Base-by-base conservation (phyloP, 352 stramenopile species). In the Bremia lactucae region DNA sequence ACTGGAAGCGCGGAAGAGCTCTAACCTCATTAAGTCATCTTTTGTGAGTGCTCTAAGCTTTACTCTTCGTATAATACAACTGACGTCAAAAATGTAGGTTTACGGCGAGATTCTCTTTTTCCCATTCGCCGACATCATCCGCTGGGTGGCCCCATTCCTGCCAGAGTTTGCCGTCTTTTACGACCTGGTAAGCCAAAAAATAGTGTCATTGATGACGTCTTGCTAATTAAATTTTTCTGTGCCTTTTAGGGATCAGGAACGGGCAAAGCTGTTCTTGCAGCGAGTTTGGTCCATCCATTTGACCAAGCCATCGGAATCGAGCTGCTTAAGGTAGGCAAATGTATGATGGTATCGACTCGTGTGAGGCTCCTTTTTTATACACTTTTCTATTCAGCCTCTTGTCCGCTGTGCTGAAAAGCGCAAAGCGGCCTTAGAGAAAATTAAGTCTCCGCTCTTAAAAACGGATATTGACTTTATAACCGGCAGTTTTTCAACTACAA, bases 61-160 rank as follows among this genome's bases (percentile, higher is more conserved):
- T 16, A 4, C 35, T 14, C 14, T 43, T 10, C 1, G 24, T 42
- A 29, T 19, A 14, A 21, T 36, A 6, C 9, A 31, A 36, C 26
- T 13, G 14, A 23, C 36, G 14, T 7, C 14, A n/a, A 31, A 24
- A 33, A 8, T 20, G 25, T 48, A 92, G 79, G 71, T 89, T 31
- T 92, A 90, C 34, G 80, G 80, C 13, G 80, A 92, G 48, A 87
- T 92, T 36, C 28, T 73, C 21, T 92, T 92, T 46, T 90, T 92
- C 37, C 76, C 76, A 13, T 92, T 92, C 46, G 80, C 72, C 0
- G 68, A 88, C 16, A 68, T 72, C 5, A 70, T 92, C 21, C 66
- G 67, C 20, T 87, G 53, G 46, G 55, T 89, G 21, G 68, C 70
- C 11, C 61, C 75, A 3, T 70, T 49, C 6, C 60, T 91, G 9